Percentiles rank a stretch among this genome's conserved stretches.
phyloP scores from a whole-genome alignment of 345 rosid genomes.

The Populus pruinosa region DNA sequence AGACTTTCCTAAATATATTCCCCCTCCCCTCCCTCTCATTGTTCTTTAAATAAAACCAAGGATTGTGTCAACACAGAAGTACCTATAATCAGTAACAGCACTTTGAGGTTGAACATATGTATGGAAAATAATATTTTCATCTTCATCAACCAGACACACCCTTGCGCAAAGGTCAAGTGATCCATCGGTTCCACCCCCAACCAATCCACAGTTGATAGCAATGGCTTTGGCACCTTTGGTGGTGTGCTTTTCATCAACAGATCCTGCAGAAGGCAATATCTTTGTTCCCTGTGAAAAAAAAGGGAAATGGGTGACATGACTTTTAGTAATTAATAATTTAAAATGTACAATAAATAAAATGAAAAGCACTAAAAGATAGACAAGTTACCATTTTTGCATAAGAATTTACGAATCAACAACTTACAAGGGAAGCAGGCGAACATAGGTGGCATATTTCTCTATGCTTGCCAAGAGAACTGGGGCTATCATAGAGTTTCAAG shows the following conservation, averaged over 20 bases:
- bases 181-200: conserved; percentile 65
- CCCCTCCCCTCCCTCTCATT: too few species aligned
- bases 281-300: conserved; percentile 27
- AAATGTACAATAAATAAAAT: not conserved
- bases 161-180: conserved; percentile 56
- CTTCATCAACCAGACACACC: conserved; percentile 66
- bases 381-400: not conserved
- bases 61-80: not conserved
- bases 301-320: not conserved
- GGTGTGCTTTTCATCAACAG: conserved; percentile 10
- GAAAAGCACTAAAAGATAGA: not conserved
- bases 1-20: not conserved
- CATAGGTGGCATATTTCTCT: conserved; percentile 39
- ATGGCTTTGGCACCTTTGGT: conserved; percentile 38
- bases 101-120: conserved; percentile 52
- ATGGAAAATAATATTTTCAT: conserved; percentile 57
- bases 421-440: conserved; percentile 52
- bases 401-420: conserved; percentile 18
- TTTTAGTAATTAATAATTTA: not conserved
- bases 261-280: conserved; percentile 11
- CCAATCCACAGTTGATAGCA: conserved; percentile 79
- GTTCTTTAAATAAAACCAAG: not conserved
- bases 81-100: conserved; percentile 66
- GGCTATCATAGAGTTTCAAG: conserved; percentile 45
- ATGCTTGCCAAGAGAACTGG: conserved; percentile 41